A percentile compares a stretch with the other conserved stretches of the same genome.
phyloP scores from a whole-genome alignment of 2,329 filamentous ascomycete species.

The Sporothrix sp. region DNA sequence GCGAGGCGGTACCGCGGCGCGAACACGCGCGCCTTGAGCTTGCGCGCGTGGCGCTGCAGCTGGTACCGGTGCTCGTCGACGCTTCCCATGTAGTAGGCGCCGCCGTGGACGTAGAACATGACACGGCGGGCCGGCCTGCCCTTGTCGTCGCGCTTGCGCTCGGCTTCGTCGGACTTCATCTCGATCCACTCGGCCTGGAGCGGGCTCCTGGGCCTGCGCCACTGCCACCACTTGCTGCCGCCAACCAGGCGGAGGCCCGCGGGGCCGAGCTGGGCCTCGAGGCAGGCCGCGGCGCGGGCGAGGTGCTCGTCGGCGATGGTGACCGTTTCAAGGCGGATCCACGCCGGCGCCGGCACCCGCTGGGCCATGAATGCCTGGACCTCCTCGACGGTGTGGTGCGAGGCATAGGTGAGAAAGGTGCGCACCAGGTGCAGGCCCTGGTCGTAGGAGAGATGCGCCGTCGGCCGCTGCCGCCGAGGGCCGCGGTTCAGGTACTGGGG shows the following conservation, averaged over 20 bases:
- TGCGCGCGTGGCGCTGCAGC: slow-evolving; percentile 89
- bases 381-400: slow-evolving; percentile 86
- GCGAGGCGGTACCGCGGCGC: slow-evolving; percentile 80
- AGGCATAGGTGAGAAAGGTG: slow-evolving; percentile 73
- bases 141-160: slow-evolving; percentile 54
- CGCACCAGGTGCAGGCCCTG: slow-evolving; percentile 83
- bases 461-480: slow-evolving; percentile 66
- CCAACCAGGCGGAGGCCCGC: slow-evolving; percentile 68
- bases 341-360: slow-evolving; percentile 81
- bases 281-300: slow-evolving; percentile 51
- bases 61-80: slow-evolving; percentile 97
- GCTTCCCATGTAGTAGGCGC: slow-evolving; percentile 91
- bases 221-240: slow-evolving; percentile 82
- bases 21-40: slow-evolving; percentile 81
- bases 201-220: slow-evolving; percentile 57
- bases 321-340: slow-evolving; percentile 69
- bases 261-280: slow-evolving; percentile 66
- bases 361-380: slow-evolving; percentile 84
- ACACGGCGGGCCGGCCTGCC: slow-evolving; percentile 40
- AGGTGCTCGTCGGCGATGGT: slow-evolving; percentile 56
- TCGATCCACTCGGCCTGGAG: slow-evolving; percentile 91
- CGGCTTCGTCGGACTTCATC: slow-evolving; percentile 73
- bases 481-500: slow-evolving; percentile 74
- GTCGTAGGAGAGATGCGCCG: slow-evolving; percentile 86
- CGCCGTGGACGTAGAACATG: slow-evolving; percentile 91